A percentile compares a stretch with the other conserved stretches of the same genome.
These are phyloP conservation scores for Geoglossum cookeanum DNA, from an alignment of 2,329 filamentous ascomycete species.

Conservation along the genomic window DNA sequence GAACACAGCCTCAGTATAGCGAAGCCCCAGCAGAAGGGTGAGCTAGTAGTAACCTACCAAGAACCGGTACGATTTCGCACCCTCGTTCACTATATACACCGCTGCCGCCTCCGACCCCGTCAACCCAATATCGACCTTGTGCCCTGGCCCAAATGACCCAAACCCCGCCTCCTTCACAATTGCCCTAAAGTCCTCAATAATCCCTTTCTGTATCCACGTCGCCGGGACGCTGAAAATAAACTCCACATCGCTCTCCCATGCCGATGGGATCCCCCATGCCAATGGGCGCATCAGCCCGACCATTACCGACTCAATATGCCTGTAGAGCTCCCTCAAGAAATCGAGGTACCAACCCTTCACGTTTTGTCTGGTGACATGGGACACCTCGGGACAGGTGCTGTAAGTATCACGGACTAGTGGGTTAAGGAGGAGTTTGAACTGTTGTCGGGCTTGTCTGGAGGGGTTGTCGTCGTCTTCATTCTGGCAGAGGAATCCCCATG, in stretches of 20 bases:
- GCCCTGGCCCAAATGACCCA: constrained; percentile 20
- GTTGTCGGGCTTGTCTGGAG: constrained; percentile 23
- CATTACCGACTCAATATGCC: constrained; percentile 28
- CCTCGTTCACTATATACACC: constrained; percentile 27
- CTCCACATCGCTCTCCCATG: constrained; percentile 28
- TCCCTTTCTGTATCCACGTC: constrained; percentile 32
- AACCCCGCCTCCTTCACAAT: constrained; percentile 31
- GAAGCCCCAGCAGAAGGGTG: neutral
- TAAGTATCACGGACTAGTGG: constrained; percentile 24
- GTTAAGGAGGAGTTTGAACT: constrained; percentile 38
- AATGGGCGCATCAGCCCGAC: constrained; percentile 17
- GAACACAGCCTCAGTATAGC: neutral
- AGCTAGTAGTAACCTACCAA: neutral
- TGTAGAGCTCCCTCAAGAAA: constrained; percentile 30
- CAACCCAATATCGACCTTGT: constrained; percentile 25
- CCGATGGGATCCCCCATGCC: constrained; percentile 20
- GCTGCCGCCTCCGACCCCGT: constrained; percentile 31
- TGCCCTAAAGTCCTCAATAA: constrained; percentile 31
- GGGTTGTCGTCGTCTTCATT: constrained; percentile 25
- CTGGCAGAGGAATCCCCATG: constrained; percentile 35
- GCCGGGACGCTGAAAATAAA: constrained; percentile 40
- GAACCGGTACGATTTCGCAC: constrained; percentile 22
- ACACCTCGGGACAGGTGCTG: constrained; percentile 25
- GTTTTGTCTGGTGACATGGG: constrained; percentile 24
- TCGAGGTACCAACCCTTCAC: constrained; percentile 30